Evolutionary conservation across 495 filamentous ascomycete genomes (phyloP).

Genomic region (Annulohypoxylon moriforme): DNA sequence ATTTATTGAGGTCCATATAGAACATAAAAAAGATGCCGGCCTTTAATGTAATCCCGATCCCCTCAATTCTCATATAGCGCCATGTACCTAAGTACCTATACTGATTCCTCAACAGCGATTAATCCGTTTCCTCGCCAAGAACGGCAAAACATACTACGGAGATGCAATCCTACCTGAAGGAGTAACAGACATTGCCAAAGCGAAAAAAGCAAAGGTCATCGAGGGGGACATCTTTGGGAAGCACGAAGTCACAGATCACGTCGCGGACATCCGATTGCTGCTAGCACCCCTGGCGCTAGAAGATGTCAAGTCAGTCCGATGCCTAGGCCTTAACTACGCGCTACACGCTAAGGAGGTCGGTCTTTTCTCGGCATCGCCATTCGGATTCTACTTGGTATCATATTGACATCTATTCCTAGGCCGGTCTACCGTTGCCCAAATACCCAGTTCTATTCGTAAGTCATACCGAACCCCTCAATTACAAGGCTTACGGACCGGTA

Average conservation of each 20-base stretch:
- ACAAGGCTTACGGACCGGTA: background rate
- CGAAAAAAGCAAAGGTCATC: conserved; percentile 74
- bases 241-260: conserved; percentile 74
- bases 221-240: conserved; percentile 78
- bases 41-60: conserved; percentile 35
- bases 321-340: conserved; percentile 84
- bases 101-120: conserved; percentile 65
- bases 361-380: conserved; percentile 1
- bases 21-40: conserved; percentile 36
- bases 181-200: conserved; percentile 72
- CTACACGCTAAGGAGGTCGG: conserved; percentile 78
- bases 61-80: conserved; percentile 21
- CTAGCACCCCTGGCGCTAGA: conserved; percentile 74
- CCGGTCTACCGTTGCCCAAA: conserved; percentile 77
- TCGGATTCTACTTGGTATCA: background rate
- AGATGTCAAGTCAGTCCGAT: conserved; percentile 80
- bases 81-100: background rate
- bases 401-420: conserved; percentile 49
- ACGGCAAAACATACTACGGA: conserved; percentile 83
- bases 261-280: conserved; percentile 72
- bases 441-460: conserved; percentile 80
- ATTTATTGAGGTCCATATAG: background rate
- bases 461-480: background rate
- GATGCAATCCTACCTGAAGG: conserved; percentile 81
- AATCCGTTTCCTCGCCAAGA: conserved; percentile 80